Evolutionary conservation across 192 early-diverging fungal genomes (phyloP), one percentile per base, ranked within the genome.

Genomic region (Paraglomus brasilianum): DNA sequence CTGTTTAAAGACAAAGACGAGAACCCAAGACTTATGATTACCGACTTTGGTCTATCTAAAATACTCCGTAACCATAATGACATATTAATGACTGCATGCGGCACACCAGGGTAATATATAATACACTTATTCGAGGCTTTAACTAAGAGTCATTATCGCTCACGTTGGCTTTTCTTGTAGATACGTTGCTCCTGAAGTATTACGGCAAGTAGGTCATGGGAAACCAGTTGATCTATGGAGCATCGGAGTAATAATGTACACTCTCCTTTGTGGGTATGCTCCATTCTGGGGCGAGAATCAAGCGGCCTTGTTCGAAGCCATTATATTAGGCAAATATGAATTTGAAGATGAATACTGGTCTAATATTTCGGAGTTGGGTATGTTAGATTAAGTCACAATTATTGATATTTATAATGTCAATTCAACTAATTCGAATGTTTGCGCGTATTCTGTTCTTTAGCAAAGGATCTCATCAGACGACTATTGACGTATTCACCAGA

Each of bases 221-320:
- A 95, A 94, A 77, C 82, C 91, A 4, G 95, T 94, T 15, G 96
- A 98, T 83, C 82, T 98, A 65, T 98, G 95, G 95, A 91, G 90
- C 17, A 80, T 98, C 51, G 96, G 96, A 59, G 89, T 96, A 13
- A 91, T 98, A 61, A 83, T 93, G 24, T 97, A 92, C 73, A 91
- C 93, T 44, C 77, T 95, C 39, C 78, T 93, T 22, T 90, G 88
- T 59, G 92, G 91, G 45, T 89, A 93, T 76, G 77, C 86, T 6
- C 92, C 92, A 8, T 93, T 89, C 72, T 86, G 79, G 67, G 83
- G 76, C 53, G 80, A 86, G 65, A 81, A 86, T 53, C 81, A 90
- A 82, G 66, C 72, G 38, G 63, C 73, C 1, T 75, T 93, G 5
- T 93, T 89, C 67, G 76, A 89, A 11, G 77, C 75, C 42, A 93